These are phyloP conservation scores for Alloteropsis semialata DNA, from an alignment of 176 grass and related monocot genomes.

Conservation along the genomic window DNA sequence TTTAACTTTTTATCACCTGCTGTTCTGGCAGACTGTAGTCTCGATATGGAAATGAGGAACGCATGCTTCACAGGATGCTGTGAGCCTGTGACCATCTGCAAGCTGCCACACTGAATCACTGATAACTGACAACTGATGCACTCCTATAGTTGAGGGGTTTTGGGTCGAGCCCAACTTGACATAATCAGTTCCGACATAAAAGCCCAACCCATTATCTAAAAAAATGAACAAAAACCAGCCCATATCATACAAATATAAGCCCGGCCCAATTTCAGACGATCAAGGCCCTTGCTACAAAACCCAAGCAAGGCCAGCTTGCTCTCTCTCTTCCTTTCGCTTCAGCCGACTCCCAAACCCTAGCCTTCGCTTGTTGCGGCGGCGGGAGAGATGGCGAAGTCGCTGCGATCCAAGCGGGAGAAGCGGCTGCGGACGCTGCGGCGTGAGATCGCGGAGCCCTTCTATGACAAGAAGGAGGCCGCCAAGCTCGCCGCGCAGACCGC, in stretches of 20 bases:
- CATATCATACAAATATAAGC: neutral
- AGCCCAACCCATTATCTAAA: neutral
- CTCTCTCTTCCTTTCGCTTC: neutral
- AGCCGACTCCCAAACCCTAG: constrained; percentile 64
- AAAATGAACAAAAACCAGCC: neutral
- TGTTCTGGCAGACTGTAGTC: neutral
- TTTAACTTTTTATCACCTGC: neutral
- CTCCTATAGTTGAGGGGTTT: too few relatives aligned
- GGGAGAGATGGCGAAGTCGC: constrained; percentile 86
- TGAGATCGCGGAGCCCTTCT: constrained; percentile 84
- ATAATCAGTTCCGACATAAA: neutral
- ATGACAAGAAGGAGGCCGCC: constrained; percentile 86
- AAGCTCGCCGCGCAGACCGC: constrained; percentile 87
- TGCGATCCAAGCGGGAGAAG: constrained; percentile 89
- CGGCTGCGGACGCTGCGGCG: constrained; percentile 73
- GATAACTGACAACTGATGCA: neutral
- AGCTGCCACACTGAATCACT: neutral
- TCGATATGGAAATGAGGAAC: neutral
- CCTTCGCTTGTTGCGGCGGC: neutral
- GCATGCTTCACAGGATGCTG: neutral
- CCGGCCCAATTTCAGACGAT: neutral
- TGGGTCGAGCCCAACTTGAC: neutral
- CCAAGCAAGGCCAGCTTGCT: neutral
- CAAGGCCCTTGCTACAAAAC: constrained; percentile 1
- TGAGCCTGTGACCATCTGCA: neutral